Evolutionary conservation across 2,329 filamentous ascomycete genomes (phyloP).

Genomic region (Botryotinia globosa): DNA sequence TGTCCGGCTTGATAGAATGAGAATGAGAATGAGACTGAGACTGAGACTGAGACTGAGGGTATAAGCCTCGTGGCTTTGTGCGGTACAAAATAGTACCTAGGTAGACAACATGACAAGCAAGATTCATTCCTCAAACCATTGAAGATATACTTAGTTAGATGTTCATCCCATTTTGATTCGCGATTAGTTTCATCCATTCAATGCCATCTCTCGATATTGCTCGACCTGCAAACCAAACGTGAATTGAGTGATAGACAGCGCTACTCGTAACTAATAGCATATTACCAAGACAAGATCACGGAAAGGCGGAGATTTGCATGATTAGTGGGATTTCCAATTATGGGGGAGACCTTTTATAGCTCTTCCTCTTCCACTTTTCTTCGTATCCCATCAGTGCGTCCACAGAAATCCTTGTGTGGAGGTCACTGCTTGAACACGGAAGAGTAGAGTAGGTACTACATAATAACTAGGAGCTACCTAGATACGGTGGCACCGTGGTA

Average conservation of each 20-base stretch:
- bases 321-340: background rate
- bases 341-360: background rate
- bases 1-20: too few relatives aligned
- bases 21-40: too few relatives aligned
- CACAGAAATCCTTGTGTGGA: background rate
- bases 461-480: background rate
- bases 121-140: background rate
- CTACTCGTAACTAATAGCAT: background rate
- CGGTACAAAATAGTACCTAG: background rate
- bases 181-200: background rate
- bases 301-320: background rate
- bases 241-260: background rate
- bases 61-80: background rate
- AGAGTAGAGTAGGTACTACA: background rate
- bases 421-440: background rate
- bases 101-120: background rate
- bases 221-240: background rate
- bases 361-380: background rate
- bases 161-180: background rate
- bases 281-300: background rate
- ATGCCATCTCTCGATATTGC: background rate
- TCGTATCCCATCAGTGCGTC: background rate
- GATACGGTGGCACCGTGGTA: too few relatives aligned
- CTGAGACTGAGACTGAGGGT: background rate
- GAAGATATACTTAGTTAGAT: background rate